These are phyloP conservation scores for Epicoccum nigrum DNA, from an alignment of 2,329 filamentous ascomycete genomes.

Conservation along the genomic window DNA sequence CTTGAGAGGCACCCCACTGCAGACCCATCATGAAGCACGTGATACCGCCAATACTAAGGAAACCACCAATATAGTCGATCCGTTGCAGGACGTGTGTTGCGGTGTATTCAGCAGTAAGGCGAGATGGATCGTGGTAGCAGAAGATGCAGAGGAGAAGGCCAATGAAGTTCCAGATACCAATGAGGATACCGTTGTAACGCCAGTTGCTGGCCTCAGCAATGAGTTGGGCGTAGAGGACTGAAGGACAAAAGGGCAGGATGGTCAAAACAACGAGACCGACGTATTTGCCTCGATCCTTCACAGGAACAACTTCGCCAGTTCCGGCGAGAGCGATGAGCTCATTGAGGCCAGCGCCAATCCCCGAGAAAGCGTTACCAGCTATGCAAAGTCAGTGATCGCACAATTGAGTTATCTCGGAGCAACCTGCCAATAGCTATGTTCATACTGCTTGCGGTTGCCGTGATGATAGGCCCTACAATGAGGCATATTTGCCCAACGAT, in stretches of 20 bases:
- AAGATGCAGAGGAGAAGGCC: conserved; percentile 59
- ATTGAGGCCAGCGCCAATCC: conserved; percentile 69
- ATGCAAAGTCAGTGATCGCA: background rate
- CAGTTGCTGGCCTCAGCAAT: conserved; percentile 58
- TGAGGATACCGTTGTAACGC: conserved; percentile 62
- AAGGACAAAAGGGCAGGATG: conserved; percentile 67
- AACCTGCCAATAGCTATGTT: conserved; percentile 39
- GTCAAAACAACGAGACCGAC: conserved; percentile 66
- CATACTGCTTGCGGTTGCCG: conserved; percentile 37
- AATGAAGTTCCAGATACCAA: conserved; percentile 59
- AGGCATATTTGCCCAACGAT: conserved; percentile 42
- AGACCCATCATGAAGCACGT: conserved; percentile 47
- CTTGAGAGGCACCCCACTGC: conserved; percentile 47
- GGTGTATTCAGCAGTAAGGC: conserved; percentile 49
- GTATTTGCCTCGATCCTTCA: conserved; percentile 67
- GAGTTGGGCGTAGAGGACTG: conserved; percentile 67
- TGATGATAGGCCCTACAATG: conserved; percentile 46
- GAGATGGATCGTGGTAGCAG: conserved; percentile 50
- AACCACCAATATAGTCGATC: conserved; percentile 41
- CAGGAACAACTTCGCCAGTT: conserved; percentile 71
- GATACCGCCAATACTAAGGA: conserved; percentile 39
- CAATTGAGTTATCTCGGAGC: too few species aligned
- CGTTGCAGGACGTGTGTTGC: conserved; percentile 33
- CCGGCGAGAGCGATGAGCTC: conserved; percentile 72
- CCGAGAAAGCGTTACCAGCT: conserved; percentile 58